A percentile compares a stretch with the other conserved stretches of the same genome.
Conservation (phyloP, 169 alveolate genomes). For the Plasmodium gallinaceum region DNA sequence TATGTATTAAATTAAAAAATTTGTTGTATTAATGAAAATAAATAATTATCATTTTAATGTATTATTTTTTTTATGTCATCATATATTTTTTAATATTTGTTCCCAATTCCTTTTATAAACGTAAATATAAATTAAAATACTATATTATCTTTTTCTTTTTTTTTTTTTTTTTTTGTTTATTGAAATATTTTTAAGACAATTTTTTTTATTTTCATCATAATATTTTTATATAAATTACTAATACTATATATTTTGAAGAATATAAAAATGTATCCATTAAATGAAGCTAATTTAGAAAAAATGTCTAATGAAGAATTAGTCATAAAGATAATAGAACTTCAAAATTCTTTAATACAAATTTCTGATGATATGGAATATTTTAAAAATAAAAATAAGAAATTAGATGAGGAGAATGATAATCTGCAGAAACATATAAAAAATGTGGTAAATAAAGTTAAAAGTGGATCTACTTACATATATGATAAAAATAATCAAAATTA, state of each 20-base stretch:
- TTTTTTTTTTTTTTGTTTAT: neutral
- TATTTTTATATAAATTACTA: neutral
- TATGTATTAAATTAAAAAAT: no score
- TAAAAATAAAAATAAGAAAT: conserved; percentile 36
- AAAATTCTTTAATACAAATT: conserved; percentile 15
- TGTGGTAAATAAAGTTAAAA: conserved; percentile 61
- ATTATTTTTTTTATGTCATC: no score
- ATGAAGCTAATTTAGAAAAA: conserved; percentile 43
- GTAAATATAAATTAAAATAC: no score
- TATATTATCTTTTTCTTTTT: neutral
- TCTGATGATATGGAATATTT: conserved; percentile 56
- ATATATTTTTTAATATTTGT: no score
- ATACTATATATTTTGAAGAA: neutral
- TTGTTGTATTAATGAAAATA: no score
- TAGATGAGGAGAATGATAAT: conserved; percentile 65
- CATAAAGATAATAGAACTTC: conserved; percentile 46
- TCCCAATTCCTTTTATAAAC: no score
- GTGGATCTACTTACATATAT: conserved; percentile 16
- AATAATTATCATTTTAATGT: no score
- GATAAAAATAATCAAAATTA: conserved; percentile 10
- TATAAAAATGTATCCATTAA: conserved; percentile 33
- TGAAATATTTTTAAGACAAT: neutral
- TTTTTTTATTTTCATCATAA: neutral
- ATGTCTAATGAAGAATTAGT: conserved; percentile 54
- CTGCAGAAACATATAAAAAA: conserved; percentile 47